Base-by-base conservation (phyloP, 768 basidiomycete species). In the Porphyrellus cyaneotinctus region DNA sequence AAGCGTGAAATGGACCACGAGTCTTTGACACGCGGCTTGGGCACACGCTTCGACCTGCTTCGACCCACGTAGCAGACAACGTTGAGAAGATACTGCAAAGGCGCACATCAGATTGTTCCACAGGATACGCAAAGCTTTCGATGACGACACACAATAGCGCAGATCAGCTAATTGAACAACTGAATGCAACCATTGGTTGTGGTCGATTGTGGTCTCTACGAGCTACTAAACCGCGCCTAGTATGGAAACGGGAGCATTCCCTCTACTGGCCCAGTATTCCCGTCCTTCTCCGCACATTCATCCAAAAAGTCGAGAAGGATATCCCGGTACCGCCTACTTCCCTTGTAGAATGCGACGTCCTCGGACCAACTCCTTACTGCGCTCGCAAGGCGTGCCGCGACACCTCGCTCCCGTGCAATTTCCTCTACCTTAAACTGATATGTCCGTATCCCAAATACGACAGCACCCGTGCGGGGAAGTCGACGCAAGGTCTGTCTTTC, bases 401-500 rank as follows among this genome's bases (percentile, higher is more conserved):
- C 78, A 2, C 83, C 85, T 13, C 67, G 72, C 64, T 88, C 88
- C 49, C 70, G 61, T 14, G 62, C 74, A 2, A 90, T 64, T 33
- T 78, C 76, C 31, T 72, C 75, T 20, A 87, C 66, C 4, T 79
- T 78, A 15, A 77, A 78, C 50, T 83, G 57, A 66, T 88, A 88
- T 33, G 83, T 84, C 18, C 87, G 76, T 60, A 89, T 85, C 35
- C 83, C 85, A 65, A 91, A 91, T 24, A 84, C 71, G 31, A 90
- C 74, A 7, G 80, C 84, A 4, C 88, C 86, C 23, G 80, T 82
- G 8, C 74, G 70, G 2, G 82, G 78, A 38, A 91, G 75, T 18
- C 88, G 73, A 32, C 86, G 75, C 47, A 89, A 69, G 12, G 82
- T 85, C 70, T 89, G 86, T n/a, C 87, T 72, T 62, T 88, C 88